These are phyloP conservation scores for Backusella macrospora DNA, from an alignment of 192 early-diverging fungal species.

Conservation along the genomic window DNA sequence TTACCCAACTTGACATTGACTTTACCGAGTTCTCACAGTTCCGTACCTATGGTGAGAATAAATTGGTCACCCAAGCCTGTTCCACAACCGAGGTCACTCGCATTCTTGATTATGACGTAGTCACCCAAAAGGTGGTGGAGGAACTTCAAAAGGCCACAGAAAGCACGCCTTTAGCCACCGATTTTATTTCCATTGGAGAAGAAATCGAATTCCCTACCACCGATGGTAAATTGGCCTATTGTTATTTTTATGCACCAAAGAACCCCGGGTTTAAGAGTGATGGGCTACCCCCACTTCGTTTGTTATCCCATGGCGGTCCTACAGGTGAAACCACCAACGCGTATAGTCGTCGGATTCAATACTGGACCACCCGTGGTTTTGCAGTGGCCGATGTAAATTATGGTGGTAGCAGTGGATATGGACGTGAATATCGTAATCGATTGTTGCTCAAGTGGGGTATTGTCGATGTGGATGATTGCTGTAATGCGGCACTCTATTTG, in stretches of 20 bases:
- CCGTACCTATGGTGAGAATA: conserved; percentile 15
- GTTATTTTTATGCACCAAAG: conserved; percentile 65
- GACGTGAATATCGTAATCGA: conserved; percentile 73
- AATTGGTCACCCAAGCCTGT: conserved; percentile 3
- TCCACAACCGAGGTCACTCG: conserved; percentile 17
- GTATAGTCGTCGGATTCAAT: conserved; percentile 59
- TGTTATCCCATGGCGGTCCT: conserved; percentile 76
- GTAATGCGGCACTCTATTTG: conserved; percentile 67
- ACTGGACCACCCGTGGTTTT: conserved; percentile 79
- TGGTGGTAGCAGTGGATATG: conserved; percentile 77
- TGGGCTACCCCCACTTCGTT: conserved; percentile 68
- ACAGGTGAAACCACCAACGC: conserved; percentile 46
- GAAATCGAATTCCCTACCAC: conserved; percentile 66
- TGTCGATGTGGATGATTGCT: conserved; percentile 80
- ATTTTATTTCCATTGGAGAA: conserved; percentile 64
- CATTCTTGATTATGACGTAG: conserved; percentile 22
- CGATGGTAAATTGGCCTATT: conserved; percentile 47
- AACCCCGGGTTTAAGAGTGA: conserved; percentile 58
- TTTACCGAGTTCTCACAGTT: conserved; percentile 23
- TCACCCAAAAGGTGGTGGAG: background rate
- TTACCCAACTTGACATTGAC: conserved; percentile 22
- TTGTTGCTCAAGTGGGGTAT: conserved; percentile 72
- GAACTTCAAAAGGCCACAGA: conserved; percentile 5
- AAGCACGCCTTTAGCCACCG: conserved; percentile 14
- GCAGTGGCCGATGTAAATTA: conserved; percentile 78